Evolutionary conservation across 371 early-diverging fungal species (phyloP).

Genomic region (Coemansia sp.): DNA sequence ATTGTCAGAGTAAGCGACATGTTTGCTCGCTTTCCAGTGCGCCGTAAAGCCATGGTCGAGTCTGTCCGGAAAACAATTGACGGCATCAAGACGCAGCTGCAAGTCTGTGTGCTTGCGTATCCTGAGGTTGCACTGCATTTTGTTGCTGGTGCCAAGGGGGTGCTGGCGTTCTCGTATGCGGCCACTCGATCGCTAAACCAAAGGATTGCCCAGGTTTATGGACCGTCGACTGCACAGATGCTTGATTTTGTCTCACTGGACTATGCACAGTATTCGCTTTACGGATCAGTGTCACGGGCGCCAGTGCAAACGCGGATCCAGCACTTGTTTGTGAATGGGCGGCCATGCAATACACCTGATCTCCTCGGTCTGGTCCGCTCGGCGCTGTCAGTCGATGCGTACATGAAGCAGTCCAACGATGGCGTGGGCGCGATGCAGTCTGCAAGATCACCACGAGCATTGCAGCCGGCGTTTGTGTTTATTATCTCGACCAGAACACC

Average conservation of each 20-base stretch:
- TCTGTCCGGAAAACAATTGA: slow-evolving; percentile 11
- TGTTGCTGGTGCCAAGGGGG: not conserved
- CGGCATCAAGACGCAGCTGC: slow-evolving; percentile 14
- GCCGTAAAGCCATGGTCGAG: slow-evolving; percentile 15
- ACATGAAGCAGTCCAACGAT: slow-evolving; percentile 2
- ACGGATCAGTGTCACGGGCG: slow-evolving; percentile 30
- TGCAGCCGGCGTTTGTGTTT: slow-evolving; percentile 32
- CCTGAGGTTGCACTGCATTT: slow-evolving; percentile 32
- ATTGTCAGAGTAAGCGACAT: slow-evolving; percentile 21
- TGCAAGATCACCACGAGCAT: not conserved
- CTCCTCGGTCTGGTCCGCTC: slow-evolving; percentile 12
- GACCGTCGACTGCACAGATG: slow-evolving; percentile 14
- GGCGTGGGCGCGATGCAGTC: not conserved
- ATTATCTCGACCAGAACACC: not conserved
- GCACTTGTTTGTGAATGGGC: slow-evolving; percentile 24
- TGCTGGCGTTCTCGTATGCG: slow-evolving; percentile 15
- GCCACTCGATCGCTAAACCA: slow-evolving; percentile 31
- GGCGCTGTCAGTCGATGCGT: slow-evolving; percentile 10
- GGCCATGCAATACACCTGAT: slow-evolving; percentile 9
- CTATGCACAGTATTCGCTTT: slow-evolving; percentile 9
- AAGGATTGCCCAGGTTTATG: slow-evolving; percentile 32
- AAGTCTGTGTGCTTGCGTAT: slow-evolving; percentile 17
- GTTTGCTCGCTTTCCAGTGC: slow-evolving; percentile 28
- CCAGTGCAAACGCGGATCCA: slow-evolving; percentile 28
- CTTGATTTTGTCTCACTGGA: slow-evolving; percentile 34